These are phyloP conservation scores for Arabis hirsuta DNA, from an alignment of 345 rosid species.

Conservation along the genomic window DNA sequence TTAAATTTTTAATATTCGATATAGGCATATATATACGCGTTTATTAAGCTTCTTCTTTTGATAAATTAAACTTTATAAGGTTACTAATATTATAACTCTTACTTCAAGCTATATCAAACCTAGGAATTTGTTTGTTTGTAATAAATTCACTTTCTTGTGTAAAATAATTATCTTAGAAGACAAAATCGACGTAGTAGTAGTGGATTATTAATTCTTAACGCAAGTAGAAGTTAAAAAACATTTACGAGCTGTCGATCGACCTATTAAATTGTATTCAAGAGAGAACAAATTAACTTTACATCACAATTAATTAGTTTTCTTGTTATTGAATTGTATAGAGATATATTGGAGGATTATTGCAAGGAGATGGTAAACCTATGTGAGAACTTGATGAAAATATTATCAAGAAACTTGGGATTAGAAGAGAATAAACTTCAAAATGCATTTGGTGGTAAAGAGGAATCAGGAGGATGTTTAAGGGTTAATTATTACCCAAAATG, in stretches of 20 bases:
- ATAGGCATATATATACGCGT: background rate
- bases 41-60: background rate
- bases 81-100: background rate
- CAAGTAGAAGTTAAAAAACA: background rate
- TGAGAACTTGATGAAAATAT: constrained; percentile 62
- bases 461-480: constrained; percentile 74
- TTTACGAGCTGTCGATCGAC: background rate
- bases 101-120: background rate
- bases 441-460: constrained; percentile 70
- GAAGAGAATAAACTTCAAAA: constrained; percentile 56
- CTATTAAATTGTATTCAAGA: background rate
- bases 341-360: constrained; percentile 68
- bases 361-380: constrained; percentile 59
- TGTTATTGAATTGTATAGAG: constrained; percentile 48
- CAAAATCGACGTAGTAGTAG: constrained; percentile 24
- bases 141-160: background rate
- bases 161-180: background rate
- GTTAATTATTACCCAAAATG: constrained; percentile 89
- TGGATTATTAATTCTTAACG: constrained; percentile 2
- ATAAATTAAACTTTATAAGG: background rate
- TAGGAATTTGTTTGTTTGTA: background rate
- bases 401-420: constrained; percentile 72
- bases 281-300: background rate
- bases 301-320: background rate
- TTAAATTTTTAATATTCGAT: background rate